Conservation (phyloP, 257 asterid species). For the Paraleonurus japonicus region DNA sequence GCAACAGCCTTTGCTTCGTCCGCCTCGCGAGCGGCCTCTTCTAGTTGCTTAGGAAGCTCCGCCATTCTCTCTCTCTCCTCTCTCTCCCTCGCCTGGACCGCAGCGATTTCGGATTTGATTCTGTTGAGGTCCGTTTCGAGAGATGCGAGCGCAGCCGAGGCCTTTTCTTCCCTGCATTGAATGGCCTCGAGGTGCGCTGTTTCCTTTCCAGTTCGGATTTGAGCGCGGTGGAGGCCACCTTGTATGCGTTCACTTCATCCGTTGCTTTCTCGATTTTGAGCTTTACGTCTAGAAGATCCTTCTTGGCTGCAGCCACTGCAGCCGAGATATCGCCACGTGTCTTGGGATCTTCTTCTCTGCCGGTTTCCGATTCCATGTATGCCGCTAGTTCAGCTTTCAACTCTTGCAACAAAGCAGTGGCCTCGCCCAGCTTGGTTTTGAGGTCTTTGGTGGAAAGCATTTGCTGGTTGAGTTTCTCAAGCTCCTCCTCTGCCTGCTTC, state of each 20-base stretch:
- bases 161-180: conserved; percentile 66
- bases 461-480: conserved; percentile 52
- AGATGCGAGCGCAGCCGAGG: conserved; percentile 54
- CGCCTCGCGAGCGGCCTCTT: conserved; percentile 68
- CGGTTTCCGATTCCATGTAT: conserved; percentile 72
- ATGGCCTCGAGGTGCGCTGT: conserved; percentile 42
- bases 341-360: conserved; percentile 38
- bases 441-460: conserved; percentile 56
- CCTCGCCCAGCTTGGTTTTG: conserved; percentile 52
- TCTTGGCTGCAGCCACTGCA: conserved; percentile 54
- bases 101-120: conserved; percentile 49
- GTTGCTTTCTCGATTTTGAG: conserved; percentile 59
- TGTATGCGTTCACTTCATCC: conserved; percentile 52
- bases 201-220: conserved; percentile 62
- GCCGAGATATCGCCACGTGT: conserved; percentile 60
- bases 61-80: conserved; percentile 61
- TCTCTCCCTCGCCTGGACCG: conserved; percentile 54
- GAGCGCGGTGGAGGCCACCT: conserved; percentile 60
- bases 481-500: conserved; percentile 71
- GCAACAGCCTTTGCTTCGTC: conserved; percentile 55
- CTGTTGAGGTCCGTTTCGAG: conserved; percentile 60
- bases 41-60: conserved; percentile 64
- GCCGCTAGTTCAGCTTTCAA: conserved; percentile 72
- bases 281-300: conserved; percentile 67
- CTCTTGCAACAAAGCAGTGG: conserved; percentile 44